Evolutionary conservation across 495 filamentous ascomycete species (phyloP).

Genomic region (Thermothielavioides terrestris): DNA sequence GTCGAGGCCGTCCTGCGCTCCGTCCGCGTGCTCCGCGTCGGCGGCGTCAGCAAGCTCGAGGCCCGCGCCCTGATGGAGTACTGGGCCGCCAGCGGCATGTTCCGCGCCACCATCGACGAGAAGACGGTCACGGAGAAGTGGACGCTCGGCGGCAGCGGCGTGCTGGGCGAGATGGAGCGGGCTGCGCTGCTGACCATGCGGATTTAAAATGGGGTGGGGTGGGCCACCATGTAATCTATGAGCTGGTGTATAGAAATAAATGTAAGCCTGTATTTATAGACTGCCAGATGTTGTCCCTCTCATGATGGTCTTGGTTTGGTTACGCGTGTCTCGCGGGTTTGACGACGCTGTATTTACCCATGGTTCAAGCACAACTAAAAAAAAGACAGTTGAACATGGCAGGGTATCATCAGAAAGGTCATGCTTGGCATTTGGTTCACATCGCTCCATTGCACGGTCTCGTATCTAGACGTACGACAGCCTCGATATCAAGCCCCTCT

Average conservation of each 20-base stretch:
- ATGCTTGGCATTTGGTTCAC: no score
- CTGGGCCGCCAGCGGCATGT: conserved; percentile 76
- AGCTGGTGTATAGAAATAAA: neutral
- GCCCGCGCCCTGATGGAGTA: conserved; percentile 82
- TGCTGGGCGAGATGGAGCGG: conserved; percentile 75
- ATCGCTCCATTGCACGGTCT: no score
- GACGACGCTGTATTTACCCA: no score
- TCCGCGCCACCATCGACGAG: conserved; percentile 62
- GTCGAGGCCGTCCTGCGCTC: conserved; percentile 51
- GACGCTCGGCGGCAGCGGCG: conserved; percentile 70
- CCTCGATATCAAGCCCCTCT: no score
- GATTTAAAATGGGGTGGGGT: neutral
- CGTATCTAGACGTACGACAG: no score
- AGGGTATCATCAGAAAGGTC: no score
- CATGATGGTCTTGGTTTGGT: neutral
- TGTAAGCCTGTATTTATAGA: conserved; percentile 10
- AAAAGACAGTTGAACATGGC: no score
- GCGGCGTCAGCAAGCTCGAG: conserved; percentile 63
- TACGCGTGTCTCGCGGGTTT: no score
- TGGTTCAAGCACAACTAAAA: no score
- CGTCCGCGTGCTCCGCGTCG: conserved; percentile 43
- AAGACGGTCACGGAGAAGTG: conserved; percentile 73
- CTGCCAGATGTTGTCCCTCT: neutral
- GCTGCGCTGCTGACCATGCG: conserved; percentile 46
- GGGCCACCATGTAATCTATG: neutral